These are phyloP conservation scores for Phialophora chinensis DNA, from an alignment of 2,329 filamentous ascomycete species.

Conservation along the genomic window DNA sequence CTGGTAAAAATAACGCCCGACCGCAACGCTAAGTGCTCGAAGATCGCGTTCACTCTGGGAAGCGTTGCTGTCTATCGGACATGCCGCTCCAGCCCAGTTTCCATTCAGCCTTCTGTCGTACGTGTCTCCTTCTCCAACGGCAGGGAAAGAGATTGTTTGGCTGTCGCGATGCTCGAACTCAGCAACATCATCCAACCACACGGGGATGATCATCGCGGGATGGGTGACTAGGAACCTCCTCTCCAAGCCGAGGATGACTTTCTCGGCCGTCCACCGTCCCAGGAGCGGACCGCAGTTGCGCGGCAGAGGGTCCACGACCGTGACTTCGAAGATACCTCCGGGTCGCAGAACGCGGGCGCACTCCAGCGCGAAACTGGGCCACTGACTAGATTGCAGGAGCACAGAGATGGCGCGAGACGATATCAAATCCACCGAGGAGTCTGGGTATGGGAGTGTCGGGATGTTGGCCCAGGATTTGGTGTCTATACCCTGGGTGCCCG, in stretches of 20 bases:
- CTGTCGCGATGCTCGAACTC: not conserved
- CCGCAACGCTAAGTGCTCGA: not conserved
- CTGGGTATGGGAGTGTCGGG: not conserved
- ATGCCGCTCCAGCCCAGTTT: not conserved
- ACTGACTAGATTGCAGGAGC: not conserved
- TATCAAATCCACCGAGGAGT: not conserved
- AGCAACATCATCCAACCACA: constrained; percentile 3
- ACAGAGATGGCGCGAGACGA: not conserved
- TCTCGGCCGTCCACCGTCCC: not conserved
- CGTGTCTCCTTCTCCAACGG: not conserved
- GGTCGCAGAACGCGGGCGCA: not conserved
- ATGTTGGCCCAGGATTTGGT: not conserved
- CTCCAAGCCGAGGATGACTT: not conserved
- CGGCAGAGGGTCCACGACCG: not conserved
- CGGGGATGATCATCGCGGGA: not conserved
- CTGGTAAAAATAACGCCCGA: constrained; percentile 5
- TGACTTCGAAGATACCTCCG: not conserved
- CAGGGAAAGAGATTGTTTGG: not conserved
- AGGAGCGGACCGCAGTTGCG: constrained; percentile 6
- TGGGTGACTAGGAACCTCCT: constrained; percentile 1
- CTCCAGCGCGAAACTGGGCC: not conserved
- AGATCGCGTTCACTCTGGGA: not conserved
- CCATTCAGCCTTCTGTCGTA: not conserved
- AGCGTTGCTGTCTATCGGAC: not conserved
- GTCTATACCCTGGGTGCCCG: not conserved